These are phyloP conservation scores for Wickerhamiella domercqiae DNA, from an alignment of 805 yeast genomes.

Conservation along the genomic window DNA sequence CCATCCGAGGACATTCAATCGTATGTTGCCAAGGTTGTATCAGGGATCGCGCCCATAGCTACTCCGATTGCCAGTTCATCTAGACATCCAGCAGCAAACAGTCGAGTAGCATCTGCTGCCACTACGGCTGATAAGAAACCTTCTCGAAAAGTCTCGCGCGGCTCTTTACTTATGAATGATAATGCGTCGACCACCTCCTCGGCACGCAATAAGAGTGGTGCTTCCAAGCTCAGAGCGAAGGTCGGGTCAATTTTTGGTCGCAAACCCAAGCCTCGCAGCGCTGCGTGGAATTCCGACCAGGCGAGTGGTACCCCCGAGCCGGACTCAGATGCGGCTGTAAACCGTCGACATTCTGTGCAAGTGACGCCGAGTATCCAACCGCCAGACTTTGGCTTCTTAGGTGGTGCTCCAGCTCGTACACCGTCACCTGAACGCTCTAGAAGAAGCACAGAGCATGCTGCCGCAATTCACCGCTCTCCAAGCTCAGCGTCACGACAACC, in stretches of 20 bases:
- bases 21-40: conserved; percentile 29
- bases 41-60: conserved; percentile 15
- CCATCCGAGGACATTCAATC: conserved; percentile 45
- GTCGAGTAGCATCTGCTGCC: not conserved
- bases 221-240: conserved; percentile 19
- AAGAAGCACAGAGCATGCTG: no score
- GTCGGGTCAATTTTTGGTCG: conserved; percentile 26
- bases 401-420: conserved; percentile 11
- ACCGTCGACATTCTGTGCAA: conserved; percentile 5
- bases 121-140: not conserved
- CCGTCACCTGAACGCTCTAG: no score
- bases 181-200: conserved; percentile 1
- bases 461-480: no score
- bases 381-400: conserved; percentile 12
- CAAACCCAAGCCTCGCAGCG: conserved; percentile 10
- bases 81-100: not conserved
- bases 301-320: not conserved
- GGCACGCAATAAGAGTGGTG: conserved; percentile 2
- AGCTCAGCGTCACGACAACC: no score
- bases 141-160: conserved; percentile 10
- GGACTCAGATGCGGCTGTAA: conserved; percentile 6
- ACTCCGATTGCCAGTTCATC: not conserved
- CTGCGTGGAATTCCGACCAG: conserved; percentile 8
- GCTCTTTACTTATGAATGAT: conserved; percentile 6
- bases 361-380: conserved; percentile 11